phyloP scores from a whole-genome alignment of 2,329 filamentous ascomycete genomes.

The Pezicula carpinea region DNA sequence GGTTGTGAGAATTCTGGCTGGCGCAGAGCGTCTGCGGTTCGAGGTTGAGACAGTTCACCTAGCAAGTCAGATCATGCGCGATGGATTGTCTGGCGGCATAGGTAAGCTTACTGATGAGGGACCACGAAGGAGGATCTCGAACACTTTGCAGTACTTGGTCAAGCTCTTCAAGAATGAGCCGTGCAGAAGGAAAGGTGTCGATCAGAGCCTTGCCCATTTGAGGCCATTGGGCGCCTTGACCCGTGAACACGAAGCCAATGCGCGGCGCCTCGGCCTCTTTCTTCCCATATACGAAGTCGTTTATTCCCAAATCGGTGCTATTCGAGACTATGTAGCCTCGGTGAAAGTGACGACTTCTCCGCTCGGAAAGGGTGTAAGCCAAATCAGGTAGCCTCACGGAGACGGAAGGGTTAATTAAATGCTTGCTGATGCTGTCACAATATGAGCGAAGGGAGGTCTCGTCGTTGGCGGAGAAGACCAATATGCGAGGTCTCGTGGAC shows the following conservation, averaged over 20 bases:
- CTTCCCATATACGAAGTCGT: neutral
- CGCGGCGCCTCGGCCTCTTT: neutral
- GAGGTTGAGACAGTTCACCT: slow-evolving; percentile 1
- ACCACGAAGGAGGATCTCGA: slow-evolving; percentile 4
- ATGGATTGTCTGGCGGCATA: no score
- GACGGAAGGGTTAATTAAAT: slow-evolving; percentile 17
- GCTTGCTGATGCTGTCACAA: slow-evolving; percentile 13
- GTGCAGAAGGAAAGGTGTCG: slow-evolving; percentile 2
- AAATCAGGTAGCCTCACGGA: slow-evolving; percentile 12
- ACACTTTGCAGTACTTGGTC: slow-evolving; percentile 8
- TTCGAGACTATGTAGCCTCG: slow-evolving; percentile 15
- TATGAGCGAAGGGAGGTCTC: slow-evolving; percentile 20
- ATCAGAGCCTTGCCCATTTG: slow-evolving; percentile 21
- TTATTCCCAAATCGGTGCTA: neutral
- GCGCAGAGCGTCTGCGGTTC: neutral
- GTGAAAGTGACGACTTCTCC: slow-evolving; percentile 15
- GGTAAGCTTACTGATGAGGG: neutral
- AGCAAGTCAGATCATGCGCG: no score
- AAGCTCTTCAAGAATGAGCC: neutral
- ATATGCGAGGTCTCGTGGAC: slow-evolving; percentile 2
- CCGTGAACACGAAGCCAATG: slow-evolving; percentile 25
- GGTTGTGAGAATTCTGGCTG: slow-evolving; percentile 6
- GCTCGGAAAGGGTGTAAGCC: slow-evolving; percentile 20
- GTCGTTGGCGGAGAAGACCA: slow-evolving; percentile 22
- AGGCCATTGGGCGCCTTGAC: slow-evolving; percentile 26